Conservation (phyloP, 2,329 filamentous ascomycete species). For the Scopulariopsis brevicaulis region DNA sequence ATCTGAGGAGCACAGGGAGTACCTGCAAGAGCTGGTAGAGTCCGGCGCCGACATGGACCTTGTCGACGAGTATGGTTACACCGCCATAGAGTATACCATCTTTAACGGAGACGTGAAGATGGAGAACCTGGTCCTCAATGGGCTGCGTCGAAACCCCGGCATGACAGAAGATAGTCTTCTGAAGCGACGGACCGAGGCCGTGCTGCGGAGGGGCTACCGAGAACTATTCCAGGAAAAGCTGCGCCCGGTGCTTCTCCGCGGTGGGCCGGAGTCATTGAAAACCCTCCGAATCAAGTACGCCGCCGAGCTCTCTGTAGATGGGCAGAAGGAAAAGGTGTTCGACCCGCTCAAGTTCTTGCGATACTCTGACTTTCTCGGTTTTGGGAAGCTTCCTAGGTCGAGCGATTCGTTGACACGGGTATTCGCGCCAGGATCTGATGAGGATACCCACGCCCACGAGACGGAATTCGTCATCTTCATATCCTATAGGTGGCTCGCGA, state of each 20-base stretch:
- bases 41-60: constrained; percentile 18
- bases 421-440: constrained; percentile 3
- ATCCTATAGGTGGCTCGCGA: constrained; percentile 21
- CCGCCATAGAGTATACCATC: constrained; percentile 23
- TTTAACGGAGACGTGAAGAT: constrained; percentile 16
- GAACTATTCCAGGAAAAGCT: constrained; percentile 24
- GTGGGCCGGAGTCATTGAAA: constrained; percentile 8
- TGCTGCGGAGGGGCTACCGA: constrained; percentile 20
- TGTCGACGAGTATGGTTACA: constrained; percentile 21
- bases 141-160: constrained; percentile 8
- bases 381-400: constrained; percentile 14
- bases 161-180: constrained; percentile 4
- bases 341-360: constrained; percentile 16
- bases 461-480: constrained; percentile 19
- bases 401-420: constrained; percentile 10
- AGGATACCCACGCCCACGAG: not conserved
- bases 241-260: constrained; percentile 17
- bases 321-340: constrained; percentile 13
- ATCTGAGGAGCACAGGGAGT: constrained; percentile 20
- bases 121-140: constrained; percentile 15
- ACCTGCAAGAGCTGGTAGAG: constrained; percentile 19
- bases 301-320: constrained; percentile 10
- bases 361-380: constrained; percentile 14
- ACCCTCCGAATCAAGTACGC: constrained; percentile 14
- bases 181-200: constrained; percentile 12